phyloP scores from a whole-genome alignment of 2,329 filamentous ascomycete genomes.

The Spiromastix sp. region DNA sequence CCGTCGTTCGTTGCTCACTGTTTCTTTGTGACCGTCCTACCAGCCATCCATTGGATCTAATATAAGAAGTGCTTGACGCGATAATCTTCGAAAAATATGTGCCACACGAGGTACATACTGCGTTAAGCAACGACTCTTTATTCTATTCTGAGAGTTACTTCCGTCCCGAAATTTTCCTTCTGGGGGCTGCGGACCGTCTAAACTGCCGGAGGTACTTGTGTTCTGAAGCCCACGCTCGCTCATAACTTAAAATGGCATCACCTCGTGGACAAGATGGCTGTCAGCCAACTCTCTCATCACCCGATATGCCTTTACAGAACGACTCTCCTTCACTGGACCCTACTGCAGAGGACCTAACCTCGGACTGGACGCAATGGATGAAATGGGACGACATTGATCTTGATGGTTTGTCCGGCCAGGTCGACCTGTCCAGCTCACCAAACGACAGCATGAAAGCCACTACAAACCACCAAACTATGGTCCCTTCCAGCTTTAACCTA shows the following conservation, averaged over 20 bases:
- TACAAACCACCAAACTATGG: background rate
- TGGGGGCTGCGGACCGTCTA: background rate
- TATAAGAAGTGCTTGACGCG: too few species aligned
- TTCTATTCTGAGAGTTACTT: too few species aligned
- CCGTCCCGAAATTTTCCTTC: slow-evolving; percentile 8
- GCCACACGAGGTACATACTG: too few species aligned
- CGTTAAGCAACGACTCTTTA: too few species aligned
- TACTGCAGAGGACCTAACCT: slow-evolving; percentile 19
- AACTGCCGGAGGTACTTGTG: background rate
- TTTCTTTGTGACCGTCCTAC: too few species aligned
- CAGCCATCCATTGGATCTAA: too few species aligned
- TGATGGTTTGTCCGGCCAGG: slow-evolving; percentile 19
- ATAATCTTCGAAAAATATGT: too few species aligned
- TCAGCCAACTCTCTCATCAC: slow-evolving; percentile 1
- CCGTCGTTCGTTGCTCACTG: too few species aligned
- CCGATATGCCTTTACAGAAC: slow-evolving; percentile 5
- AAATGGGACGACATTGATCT: slow-evolving; percentile 32
- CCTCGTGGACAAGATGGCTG: slow-evolving; percentile 1
- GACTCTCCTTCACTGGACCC: slow-evolving; percentile 12
- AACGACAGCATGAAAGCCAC: background rate
- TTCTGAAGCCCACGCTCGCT: background rate
- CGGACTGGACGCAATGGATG: slow-evolving; percentile 38
- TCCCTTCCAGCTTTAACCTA: background rate
- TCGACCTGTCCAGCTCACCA: slow-evolving; percentile 6
- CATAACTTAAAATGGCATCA: slow-evolving; percentile 7